Percentiles rank a stretch among this genome's conserved stretches.
These are phyloP conservation scores for Aspergillus sp. DNA, from an alignment of 2,329 filamentous ascomycete genomes.

Conservation along the genomic window DNA sequence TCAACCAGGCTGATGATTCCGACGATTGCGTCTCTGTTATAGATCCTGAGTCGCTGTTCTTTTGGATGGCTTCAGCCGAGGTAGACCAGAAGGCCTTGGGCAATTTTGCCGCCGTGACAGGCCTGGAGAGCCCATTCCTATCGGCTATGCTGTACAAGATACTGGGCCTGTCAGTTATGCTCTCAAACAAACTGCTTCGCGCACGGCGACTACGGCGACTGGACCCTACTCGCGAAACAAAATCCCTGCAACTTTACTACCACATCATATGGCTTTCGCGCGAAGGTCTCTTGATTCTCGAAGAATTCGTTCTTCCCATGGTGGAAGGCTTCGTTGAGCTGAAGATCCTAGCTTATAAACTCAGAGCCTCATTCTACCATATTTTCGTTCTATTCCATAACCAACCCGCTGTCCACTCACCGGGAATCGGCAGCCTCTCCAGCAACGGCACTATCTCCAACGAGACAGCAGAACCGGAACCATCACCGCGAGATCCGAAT, in stretches of 20 bases:
- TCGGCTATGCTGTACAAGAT: slow-evolving; percentile 80
- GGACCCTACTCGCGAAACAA: slow-evolving; percentile 75
- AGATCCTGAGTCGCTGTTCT: slow-evolving; percentile 33
- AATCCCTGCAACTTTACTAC: slow-evolving; percentile 78
- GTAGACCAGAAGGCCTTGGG: slow-evolving; percentile 97
- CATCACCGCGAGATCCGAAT: slow-evolving; percentile 19
- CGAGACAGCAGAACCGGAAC: slow-evolving; percentile 25
- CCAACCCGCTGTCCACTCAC: slow-evolving; percentile 70
- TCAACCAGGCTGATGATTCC: slow-evolving; percentile 30
- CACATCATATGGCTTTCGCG: slow-evolving; percentile 95
- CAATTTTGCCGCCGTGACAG: slow-evolving; percentile 78
- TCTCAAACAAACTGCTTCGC: slow-evolving; percentile 78
- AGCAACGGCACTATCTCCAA: slow-evolving; percentile 28
- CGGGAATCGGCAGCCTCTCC: slow-evolving; percentile 50
- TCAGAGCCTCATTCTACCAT: slow-evolving; percentile 92
- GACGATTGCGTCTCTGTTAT: slow-evolving; percentile 26
- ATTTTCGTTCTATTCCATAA: slow-evolving; percentile 97
- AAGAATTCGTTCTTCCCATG: slow-evolving; percentile 82
- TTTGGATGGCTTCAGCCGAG: slow-evolving; percentile 88
- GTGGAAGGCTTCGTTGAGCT: slow-evolving; percentile 76
- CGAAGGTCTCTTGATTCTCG: slow-evolving; percentile 84
- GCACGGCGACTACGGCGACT: slow-evolving; percentile 80
- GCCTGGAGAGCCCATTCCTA: slow-evolving; percentile 74
- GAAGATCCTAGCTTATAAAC: slow-evolving; percentile 85
- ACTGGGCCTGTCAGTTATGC: slow-evolving; percentile 82